Evolutionary conservation across 495 filamentous ascomycete species (phyloP), one percentile per base, ranked within the genome.

Genomic region (Neurospora cerealis): DNA sequence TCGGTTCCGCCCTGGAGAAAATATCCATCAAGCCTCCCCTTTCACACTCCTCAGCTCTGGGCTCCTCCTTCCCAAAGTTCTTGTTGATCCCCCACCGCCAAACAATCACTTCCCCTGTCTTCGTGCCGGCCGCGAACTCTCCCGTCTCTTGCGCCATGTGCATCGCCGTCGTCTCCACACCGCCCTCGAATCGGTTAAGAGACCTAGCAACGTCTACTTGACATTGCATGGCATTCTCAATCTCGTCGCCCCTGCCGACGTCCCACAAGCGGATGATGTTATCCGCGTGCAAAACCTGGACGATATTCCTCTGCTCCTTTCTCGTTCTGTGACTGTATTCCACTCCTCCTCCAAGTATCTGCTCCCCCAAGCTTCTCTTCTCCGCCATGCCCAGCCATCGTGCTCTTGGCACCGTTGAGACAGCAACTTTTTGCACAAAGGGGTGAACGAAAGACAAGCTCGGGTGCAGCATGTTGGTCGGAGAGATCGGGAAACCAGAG

Each of bases 201-300:
- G 95, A 94, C 74, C 93, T 88, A 13, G 90, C 89, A 36, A 97
- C 81, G 80, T 99, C 95, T 3, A 96, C 89, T 83, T 98, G 94
- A 62, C 98, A 84, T 41, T 93, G 87, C 15, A 85, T 85, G 36
- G 88, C 85, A 78, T 98, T 98, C 82, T 98, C 96, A 72, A 99
- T 90, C 78, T 98, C 94, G 79, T 98, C 96, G 7, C 88, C 91
- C 76, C 95, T 90, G 0, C 96, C 96, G 37, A 90, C 87, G 80
- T 99, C 96, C 94, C 94, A 99, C 13, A 98, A 83, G 8, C 93
- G 86, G 11, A 98, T 82, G 1, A 91, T 96, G 44, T 95, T 93
- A 82, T 98, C 96, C 6, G 89, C 93, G 80, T 98, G 95, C 0
- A 92, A 89, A 5, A 92, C 93, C 69, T 93, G 90, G 19, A 96